Conservation (phyloP, 1,139 yeast genomes). For the Candida albicans region DNA sequence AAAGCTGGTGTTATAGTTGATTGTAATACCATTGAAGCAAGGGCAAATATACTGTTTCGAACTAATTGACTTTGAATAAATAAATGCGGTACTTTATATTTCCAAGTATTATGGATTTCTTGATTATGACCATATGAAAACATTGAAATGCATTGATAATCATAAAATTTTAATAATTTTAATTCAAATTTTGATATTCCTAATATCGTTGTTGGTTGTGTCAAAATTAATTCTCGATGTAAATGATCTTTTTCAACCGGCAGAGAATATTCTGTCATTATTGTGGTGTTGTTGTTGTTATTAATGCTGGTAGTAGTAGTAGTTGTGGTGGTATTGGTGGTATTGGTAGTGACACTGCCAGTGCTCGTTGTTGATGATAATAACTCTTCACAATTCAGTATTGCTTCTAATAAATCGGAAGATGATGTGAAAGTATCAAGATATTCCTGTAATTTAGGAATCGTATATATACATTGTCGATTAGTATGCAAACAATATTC, state of each 20-base stretch:
- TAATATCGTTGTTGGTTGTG: conserved; percentile 20
- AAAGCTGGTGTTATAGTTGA: conserved; percentile 8
- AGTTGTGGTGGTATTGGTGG: no score
- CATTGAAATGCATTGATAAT: conserved; percentile 25
- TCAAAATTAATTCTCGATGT: conserved; percentile 12
- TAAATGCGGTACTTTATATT: conserved; percentile 25
- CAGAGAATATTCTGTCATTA: background rate
- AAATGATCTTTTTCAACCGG: background rate
- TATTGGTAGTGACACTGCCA: no score
- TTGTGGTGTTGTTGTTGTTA: background rate
- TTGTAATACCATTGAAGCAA: conserved; percentile 18
- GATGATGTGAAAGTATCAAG: background rate
- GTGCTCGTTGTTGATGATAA: no score
- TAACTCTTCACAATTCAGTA: no score
- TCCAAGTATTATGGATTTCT: conserved; percentile 29
- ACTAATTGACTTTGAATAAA: conserved; percentile 24
- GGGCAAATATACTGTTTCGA: conserved; percentile 23
- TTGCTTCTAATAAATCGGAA: background rate
- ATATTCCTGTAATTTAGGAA: no score
- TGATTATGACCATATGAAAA: conserved; percentile 20
- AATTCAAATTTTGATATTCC: conserved; percentile 30
- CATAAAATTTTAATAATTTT: conserved; percentile 31
- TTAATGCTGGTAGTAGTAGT: background rate
- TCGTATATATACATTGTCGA: conserved; percentile 30
- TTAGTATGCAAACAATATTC: conserved; percentile 37